Conservation (phyloP, 495 filamentous ascomycete species). For the Astrothelium subdiscretum region DNA sequence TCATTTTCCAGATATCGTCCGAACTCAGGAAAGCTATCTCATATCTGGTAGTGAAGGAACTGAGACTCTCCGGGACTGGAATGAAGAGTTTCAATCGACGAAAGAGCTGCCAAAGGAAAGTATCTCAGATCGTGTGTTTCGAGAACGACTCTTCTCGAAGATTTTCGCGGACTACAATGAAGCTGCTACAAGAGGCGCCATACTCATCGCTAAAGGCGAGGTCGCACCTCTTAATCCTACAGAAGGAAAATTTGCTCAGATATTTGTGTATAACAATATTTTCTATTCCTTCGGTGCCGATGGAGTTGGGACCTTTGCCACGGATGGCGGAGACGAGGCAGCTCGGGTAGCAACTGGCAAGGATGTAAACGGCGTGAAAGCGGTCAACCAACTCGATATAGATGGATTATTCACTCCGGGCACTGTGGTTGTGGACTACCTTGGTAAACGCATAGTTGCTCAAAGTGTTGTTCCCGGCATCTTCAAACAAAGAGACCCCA, state of each 20-base stretch:
- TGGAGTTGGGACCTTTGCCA: slow-evolving; percentile 92
- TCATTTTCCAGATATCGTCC: slow-evolving; percentile 73
- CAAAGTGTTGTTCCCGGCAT: slow-evolving; percentile 98
- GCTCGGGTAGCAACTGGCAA: slow-evolving; percentile 94
- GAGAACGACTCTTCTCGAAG: slow-evolving; percentile 86
- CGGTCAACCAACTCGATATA: slow-evolving; percentile 95
- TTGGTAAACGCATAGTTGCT: slow-evolving; percentile 92
- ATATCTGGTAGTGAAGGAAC: slow-evolving; percentile 82
- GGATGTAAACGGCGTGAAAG: slow-evolving; percentile 84
- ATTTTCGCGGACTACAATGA: slow-evolving; percentile 97
- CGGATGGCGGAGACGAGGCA: slow-evolving; percentile 93
- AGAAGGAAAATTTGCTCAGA: slow-evolving; percentile 84
- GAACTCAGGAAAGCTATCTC: slow-evolving; percentile 87
- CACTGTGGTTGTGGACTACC: slow-evolving; percentile 92
- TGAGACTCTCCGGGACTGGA: slow-evolving; percentile 94
- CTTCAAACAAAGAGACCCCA: slow-evolving; percentile 95
- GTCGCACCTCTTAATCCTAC: slow-evolving; percentile 95
- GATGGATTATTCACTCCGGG: slow-evolving; percentile 87
- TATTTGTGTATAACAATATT: slow-evolving; percentile 98
- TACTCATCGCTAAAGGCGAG: slow-evolving; percentile 85
- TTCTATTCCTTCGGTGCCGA: slow-evolving; percentile 99
- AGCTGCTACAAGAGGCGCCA: slow-evolving; percentile 84
- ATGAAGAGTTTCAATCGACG: slow-evolving; percentile 97
- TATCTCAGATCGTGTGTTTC: slow-evolving; percentile 91
- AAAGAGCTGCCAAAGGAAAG: slow-evolving; percentile 84